Evolutionary conservation across 1,284 basidiomycete species (phyloP).

Genomic region (Trichosporon ovoides): DNA sequence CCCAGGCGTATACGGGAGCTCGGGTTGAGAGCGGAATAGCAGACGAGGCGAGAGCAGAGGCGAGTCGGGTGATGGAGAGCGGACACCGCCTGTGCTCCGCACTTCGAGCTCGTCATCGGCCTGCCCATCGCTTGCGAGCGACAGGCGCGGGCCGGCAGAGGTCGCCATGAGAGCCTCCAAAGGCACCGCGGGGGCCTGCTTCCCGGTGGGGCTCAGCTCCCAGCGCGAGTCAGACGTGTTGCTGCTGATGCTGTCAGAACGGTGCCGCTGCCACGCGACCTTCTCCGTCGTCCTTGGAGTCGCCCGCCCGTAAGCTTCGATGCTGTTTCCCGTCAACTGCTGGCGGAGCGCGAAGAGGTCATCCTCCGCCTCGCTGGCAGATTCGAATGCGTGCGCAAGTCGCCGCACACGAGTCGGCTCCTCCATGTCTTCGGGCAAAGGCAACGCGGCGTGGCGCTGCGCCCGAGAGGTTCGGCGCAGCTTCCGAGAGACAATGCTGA

Average conservation of each 20-base stretch:
- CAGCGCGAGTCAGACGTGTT: neutral
- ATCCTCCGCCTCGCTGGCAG: conserved; percentile 29
- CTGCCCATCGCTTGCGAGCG: neutral
- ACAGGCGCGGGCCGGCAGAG: neutral
- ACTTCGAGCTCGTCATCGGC: neutral
- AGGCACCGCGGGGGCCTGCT: conserved; percentile 3
- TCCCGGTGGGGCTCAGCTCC: conserved; percentile 8
- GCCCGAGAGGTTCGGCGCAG: conserved; percentile 27
- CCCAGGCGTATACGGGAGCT: neutral
- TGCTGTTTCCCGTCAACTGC: conserved; percentile 38
- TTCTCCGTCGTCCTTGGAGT: conserved; percentile 13
- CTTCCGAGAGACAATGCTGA: conserved; percentile 34
- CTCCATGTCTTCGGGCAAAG: conserved; percentile 6
- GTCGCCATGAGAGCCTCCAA: neutral
- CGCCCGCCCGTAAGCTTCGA: conserved; percentile 18
- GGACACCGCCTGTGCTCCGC: neutral
- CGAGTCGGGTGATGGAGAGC: neutral
- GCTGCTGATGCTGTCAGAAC: conserved; percentile 13
- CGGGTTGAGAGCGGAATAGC: neutral
- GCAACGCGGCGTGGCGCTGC: neutral
- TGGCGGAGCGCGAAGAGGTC: conserved; percentile 18
- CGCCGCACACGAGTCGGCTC: conserved; percentile 33
- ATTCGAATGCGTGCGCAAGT: conserved; percentile 38
- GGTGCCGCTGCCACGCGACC: conserved; percentile 5
- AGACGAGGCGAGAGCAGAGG: neutral